Evolutionary conservation across 2,329 filamentous ascomycete genomes (phyloP).

Genomic region (Aspergillus brasiliensis): DNA sequence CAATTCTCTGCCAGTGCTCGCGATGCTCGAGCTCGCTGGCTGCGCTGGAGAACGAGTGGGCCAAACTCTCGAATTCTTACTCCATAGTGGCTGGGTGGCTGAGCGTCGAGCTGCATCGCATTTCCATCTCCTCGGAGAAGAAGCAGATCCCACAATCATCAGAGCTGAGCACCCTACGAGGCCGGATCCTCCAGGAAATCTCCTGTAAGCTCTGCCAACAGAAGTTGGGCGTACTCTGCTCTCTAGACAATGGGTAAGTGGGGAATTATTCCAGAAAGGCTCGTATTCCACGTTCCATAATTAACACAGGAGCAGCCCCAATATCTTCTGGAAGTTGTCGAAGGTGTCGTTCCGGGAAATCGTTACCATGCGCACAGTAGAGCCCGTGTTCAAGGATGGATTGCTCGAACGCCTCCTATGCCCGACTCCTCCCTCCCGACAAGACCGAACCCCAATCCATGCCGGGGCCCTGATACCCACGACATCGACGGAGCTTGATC

Average conservation of each 20-base stretch:
- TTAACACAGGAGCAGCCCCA: slow-evolving; percentile 29
- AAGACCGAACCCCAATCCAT: slow-evolving; percentile 19
- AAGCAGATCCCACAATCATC: slow-evolving; percentile 41
- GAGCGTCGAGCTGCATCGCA: slow-evolving; percentile 41
- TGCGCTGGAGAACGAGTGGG: slow-evolving; percentile 46
- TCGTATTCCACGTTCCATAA: neutral
- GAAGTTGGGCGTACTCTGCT: slow-evolving; percentile 39
- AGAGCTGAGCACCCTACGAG: slow-evolving; percentile 37
- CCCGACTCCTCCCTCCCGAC: slow-evolving; percentile 24
- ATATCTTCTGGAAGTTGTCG: slow-evolving; percentile 44
- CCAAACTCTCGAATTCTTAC: slow-evolving; percentile 41
- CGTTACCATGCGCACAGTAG: slow-evolving; percentile 42
- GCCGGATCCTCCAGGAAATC: slow-evolving; percentile 40
- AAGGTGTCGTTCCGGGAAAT: slow-evolving; percentile 44
- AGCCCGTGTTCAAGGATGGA: slow-evolving; percentile 39
- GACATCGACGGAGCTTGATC: slow-evolving; percentile 18
- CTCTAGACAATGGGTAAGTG: slow-evolving; percentile 40
- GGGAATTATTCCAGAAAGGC: neutral
- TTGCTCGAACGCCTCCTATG: slow-evolving; percentile 33
- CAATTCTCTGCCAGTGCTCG: slow-evolving; percentile 42
- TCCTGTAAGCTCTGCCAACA: slow-evolving; percentile 42
- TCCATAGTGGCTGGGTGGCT: slow-evolving; percentile 40
- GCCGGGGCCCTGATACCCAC: slow-evolving; percentile 30
- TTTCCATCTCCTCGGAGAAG: slow-evolving; percentile 38
- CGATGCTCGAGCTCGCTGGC: slow-evolving; percentile 45